phyloP scores from a whole-genome alignment of 345 rosid genomes.

The Physaria fendleri region DNA sequence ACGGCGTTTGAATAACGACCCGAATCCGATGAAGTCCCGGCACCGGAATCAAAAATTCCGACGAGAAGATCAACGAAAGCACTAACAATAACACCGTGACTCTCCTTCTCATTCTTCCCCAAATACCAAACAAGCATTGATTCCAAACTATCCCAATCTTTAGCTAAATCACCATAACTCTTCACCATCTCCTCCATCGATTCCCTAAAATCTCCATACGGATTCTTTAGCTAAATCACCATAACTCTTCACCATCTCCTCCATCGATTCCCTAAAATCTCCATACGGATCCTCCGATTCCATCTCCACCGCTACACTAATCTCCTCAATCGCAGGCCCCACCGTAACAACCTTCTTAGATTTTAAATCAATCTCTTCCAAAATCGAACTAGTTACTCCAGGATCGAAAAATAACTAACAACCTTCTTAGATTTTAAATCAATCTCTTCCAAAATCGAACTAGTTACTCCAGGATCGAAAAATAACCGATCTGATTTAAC shows the following conservation, averaged over 20 bases:
- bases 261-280: constrained; percentile 82
- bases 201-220: constrained; percentile 60
- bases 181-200: constrained; percentile 98
- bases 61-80: constrained; percentile 80
- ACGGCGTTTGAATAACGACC: constrained; percentile 30
- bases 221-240: constrained; percentile 49
- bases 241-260: constrained; percentile 82
- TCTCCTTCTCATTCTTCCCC: constrained; percentile 60
- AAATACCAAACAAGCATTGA: constrained; percentile 78
- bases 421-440: background rate
- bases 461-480: constrained; percentile 67
- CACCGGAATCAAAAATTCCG: constrained; percentile 23
- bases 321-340: constrained; percentile 25
- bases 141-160: constrained; percentile 72
- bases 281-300: constrained; percentile 80
- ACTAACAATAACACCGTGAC: constrained; percentile 64
- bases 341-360: background rate
- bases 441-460: constrained; percentile 49
- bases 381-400: constrained; percentile 51
- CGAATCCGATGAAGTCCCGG: constrained; percentile 11
- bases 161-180: constrained; percentile 41
- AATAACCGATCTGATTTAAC: constrained; percentile 67
- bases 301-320: constrained; percentile 57
- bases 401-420: no score
- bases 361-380: constrained; percentile 33